Base-by-base conservation (phyloP, 805 yeast genomes). In the Suhomyces canberraensis region DNA sequence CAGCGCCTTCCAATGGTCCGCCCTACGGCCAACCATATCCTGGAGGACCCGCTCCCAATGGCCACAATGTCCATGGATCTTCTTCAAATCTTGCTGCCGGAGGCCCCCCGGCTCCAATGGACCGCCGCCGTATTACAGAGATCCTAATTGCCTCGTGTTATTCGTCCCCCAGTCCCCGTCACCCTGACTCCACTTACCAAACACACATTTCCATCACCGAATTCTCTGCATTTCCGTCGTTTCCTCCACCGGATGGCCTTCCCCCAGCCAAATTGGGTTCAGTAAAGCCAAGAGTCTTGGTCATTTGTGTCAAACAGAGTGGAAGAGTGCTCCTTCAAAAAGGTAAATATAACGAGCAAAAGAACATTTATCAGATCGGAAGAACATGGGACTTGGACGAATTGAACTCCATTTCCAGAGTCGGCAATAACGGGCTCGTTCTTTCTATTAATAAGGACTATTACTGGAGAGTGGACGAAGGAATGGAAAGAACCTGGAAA, bases 321-420 rank as follows among this genome's bases (percentile, higher is more conserved):
- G 91, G 91, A 0, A 63, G 83, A 17, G 81, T 85, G 21, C 71
- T 80, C 39, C 50, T 90, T 9, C 96, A 89, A 56, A 90, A 91
- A 60, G 96, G 95, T 2, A 80, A 95, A 50, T 88, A 78, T 55
- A 83, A 84, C 48, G 66, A 75, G 8, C 54, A 49, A 25, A 84
- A 85, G 47, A 81, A 84, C 1, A 58, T 80, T 1, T 78, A 84
- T 50, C 97, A 90, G 60, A 86, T 90, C 35, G 98, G 98, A 21
- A 75, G 96, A 51, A 84, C 95, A 3, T 90, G 98, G 98, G 80
- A 78, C 44, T 64, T 91, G 50, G 84, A 76, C 41, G 95, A 86
- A 48, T 64, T 91, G 45, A 57, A 69, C 3, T 58, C 60, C 29
- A 58, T 90, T 2, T 78, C 79, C 21, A 69, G 75, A 37, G 72